Conservation (phyloP, 2,329 filamentous ascomycete species). For the Magnaporthales sp. region DNA sequence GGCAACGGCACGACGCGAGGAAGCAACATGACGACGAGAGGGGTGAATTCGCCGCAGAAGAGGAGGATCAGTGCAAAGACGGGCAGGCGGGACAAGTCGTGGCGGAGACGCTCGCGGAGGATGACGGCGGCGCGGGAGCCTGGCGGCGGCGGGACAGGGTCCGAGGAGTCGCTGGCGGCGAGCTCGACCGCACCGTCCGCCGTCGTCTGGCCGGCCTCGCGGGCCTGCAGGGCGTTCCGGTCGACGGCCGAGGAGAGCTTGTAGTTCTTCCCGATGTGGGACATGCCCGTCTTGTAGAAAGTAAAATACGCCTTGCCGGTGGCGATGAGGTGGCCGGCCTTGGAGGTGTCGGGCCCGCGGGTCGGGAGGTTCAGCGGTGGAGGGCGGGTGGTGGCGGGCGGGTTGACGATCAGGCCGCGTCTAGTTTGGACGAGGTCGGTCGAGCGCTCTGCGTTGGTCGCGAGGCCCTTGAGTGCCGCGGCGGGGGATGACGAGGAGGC, state of each 20-base stretch:
- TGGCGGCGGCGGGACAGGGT: conserved; percentile 12
- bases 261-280: conserved; percentile 63
- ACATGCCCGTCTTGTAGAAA: conserved; percentile 85
- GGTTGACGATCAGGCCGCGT: conserved; percentile 42
- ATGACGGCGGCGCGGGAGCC: conserved; percentile 60
- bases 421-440: neutral
- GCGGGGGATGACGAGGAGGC: neutral
- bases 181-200: conserved; percentile 49
- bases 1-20: conserved; percentile 66
- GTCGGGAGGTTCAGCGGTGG: conserved; percentile 57
- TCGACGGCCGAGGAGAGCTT: conserved; percentile 32
- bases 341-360: conserved; percentile 32
- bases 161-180: conserved; percentile 29
- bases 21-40: conserved; percentile 65
- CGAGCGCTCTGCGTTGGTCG: neutral
- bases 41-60: conserved; percentile 79
- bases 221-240: conserved; percentile 19
- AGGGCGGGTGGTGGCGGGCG: conserved; percentile 64
- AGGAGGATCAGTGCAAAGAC: conserved; percentile 68
- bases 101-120: conserved; percentile 55
- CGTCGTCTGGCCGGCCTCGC: neutral
- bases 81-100: conserved; percentile 71
- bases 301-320: conserved; percentile 66
- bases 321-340: conserved; percentile 44
- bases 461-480: neutral